Conservation (phyloP, 139 green algal genomes). For the Chlorella sp. region DNA sequence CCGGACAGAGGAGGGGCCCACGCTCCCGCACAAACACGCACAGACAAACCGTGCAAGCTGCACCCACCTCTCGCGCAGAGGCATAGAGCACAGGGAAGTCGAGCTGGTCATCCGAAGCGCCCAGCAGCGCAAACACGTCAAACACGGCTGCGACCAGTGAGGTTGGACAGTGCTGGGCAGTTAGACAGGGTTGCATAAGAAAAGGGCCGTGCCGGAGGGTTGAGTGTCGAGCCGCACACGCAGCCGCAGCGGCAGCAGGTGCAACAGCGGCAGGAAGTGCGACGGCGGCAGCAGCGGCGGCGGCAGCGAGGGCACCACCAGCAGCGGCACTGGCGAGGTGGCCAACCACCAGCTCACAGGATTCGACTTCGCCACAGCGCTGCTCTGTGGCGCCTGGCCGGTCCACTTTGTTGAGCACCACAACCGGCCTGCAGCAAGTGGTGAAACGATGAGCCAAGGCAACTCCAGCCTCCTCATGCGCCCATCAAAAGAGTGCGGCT, state of each 20-base stretch:
- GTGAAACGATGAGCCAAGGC: too few species aligned
- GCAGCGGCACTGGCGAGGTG: neutral
- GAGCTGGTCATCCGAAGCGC: slow-evolving; percentile 88
- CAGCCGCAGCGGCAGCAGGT: too few species aligned
- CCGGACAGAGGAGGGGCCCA: slow-evolving; percentile 22
- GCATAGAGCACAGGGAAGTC: slow-evolving; percentile 91
- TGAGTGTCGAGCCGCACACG: too few species aligned
- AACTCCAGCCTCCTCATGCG: too few species aligned
- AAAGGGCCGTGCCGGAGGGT: too few species aligned
- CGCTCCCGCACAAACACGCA: too few species aligned
- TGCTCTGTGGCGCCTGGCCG: slow-evolving; percentile 37
- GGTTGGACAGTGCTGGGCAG: neutral
- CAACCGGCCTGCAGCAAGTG: slow-evolving; percentile 58
- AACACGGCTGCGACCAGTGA: slow-evolving; percentile 61
- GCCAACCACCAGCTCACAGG: neutral
- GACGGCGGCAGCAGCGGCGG: too few species aligned
- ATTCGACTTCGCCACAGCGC: slow-evolving; percentile 21
- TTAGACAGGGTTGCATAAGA: too few species aligned
- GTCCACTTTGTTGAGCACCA: slow-evolving; percentile 92
- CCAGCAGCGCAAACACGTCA: slow-evolving; percentile 87
- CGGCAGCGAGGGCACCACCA: too few species aligned
- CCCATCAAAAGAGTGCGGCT: too few species aligned
- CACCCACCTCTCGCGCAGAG: slow-evolving; percentile 56
- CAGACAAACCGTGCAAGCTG: too few species aligned
- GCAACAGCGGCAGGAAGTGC: too few species aligned